Evolutionary conservation across 371 early-diverging fungal species (phyloP), one percentile per base, ranked within the genome.

Genomic region (Lichtheimia hyalospora): DNA sequence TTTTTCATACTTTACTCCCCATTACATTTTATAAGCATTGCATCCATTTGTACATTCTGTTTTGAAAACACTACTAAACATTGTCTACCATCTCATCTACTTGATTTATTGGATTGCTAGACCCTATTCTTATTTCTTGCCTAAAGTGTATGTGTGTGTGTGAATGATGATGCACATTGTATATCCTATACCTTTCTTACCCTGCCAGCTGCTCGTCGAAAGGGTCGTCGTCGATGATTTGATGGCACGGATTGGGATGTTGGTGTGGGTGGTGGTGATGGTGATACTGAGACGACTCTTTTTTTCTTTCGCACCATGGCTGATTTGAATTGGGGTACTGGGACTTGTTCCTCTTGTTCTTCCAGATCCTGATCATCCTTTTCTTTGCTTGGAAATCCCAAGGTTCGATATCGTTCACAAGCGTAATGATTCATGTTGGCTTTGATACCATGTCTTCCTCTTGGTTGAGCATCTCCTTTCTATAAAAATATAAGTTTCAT

Each of bases 361-460:
- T 46, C 46, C 0, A 16, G 8, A 5, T 21, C 46, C 10, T 46
- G 14, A 13, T 16, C 21, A 3, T n/a, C 21, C 21, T n/a, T 46
- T n/a, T 5, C 46, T 46, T n/a, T 46, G n/a, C 2, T 16, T 2
- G 56, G 56, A 3, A 23, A 41, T 25, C 56, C 56, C 10, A 55
- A 41, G 7, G 56, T 55, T 6, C 40, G 21, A 23, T 55, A 55
- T 3, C 56, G 21, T 24, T 55, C 56, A 55, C 42, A 55, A 15
- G 56, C 56, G 44, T 55, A 55, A 16, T 24, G 39, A 13, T 13
- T 55, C 56, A 55, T 55, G 23, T 43, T 44, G 23, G 56, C 56
- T 20, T 55, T 55, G 44, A 55, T 55, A 14, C 44, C 56, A 24
- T 55, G 56, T 10, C 56, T 16, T 16, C 56, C 56, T 15, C 3